These are phyloP conservation scores for Cynara cardunculus DNA, from an alignment of 129 eudicot genomes.

Conservation along the genomic window DNA sequence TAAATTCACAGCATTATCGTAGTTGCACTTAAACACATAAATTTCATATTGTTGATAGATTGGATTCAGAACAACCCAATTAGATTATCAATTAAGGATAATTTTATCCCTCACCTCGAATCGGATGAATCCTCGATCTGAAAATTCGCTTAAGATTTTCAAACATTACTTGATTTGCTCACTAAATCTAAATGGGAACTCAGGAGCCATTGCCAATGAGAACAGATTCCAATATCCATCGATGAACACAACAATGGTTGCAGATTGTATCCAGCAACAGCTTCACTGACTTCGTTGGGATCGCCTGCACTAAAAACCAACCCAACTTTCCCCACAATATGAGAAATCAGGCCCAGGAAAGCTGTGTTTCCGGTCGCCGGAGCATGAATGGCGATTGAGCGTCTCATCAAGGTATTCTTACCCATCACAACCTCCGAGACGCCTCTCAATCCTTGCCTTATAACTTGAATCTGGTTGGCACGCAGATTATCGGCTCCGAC, in stretches of 20 bases:
- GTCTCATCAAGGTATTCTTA: slow-evolving; percentile 47
- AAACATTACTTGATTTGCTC: slow-evolving; percentile 29
- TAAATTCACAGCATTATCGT: too few species aligned
- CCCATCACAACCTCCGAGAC: slow-evolving; percentile 51
- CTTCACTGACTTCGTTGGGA: slow-evolving; percentile 51
- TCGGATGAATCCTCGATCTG: background rate
- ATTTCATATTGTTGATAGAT: too few species aligned
- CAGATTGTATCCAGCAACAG: slow-evolving; percentile 42
- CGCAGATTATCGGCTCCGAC: slow-evolving; percentile 47
- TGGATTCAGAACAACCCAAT: background rate
- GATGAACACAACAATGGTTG: slow-evolving; percentile 47
- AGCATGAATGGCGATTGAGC: slow-evolving; percentile 41
- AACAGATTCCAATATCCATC: slow-evolving; percentile 49
- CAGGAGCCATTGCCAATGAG: slow-evolving; percentile 37
- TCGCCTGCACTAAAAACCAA: slow-evolving; percentile 52
- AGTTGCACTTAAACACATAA: too few species aligned
- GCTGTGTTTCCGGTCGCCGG: slow-evolving; percentile 35
- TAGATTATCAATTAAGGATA: too few species aligned
- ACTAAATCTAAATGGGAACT: slow-evolving; percentile 33
- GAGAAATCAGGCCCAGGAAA: slow-evolving; percentile 30
- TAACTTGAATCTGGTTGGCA: slow-evolving; percentile 39
- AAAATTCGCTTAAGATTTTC: background rate
- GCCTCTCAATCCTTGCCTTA: slow-evolving; percentile 34
- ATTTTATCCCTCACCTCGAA: too few species aligned
- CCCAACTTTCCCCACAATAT: slow-evolving; percentile 57